These are phyloP conservation scores for Diutina pseudorugosa DNA, from an alignment of 1,139 yeast genomes.

Conservation along the genomic window DNA sequence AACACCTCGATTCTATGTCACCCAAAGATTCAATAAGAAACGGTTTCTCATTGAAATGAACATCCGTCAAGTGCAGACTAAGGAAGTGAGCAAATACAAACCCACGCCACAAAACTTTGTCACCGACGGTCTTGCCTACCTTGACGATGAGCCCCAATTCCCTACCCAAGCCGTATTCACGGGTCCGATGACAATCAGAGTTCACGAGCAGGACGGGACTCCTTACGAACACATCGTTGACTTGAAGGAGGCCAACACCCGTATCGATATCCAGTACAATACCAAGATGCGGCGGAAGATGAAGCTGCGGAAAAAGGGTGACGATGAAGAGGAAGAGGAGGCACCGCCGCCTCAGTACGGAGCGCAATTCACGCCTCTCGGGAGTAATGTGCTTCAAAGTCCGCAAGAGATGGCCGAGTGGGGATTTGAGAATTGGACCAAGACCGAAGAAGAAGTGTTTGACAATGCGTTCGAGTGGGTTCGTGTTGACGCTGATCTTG, in stretches of 20 bases:
- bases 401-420: constrained; percentile 50
- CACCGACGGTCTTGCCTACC: constrained; percentile 31
- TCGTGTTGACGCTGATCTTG: constrained; percentile 91
- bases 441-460: constrained; percentile 59
- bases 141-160: constrained; percentile 26
- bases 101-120: constrained; percentile 29
- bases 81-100: constrained; percentile 31
- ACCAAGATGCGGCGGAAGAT: constrained; percentile 62
- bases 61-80: constrained; percentile 76
- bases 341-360: constrained; percentile 4
- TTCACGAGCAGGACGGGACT: constrained; percentile 98
- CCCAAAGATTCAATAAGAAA: constrained; percentile 88
- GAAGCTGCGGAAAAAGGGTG: constrained; percentile 35
- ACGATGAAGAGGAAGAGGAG: constrained; percentile 14
- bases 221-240: constrained; percentile 97
- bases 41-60: constrained; percentile 92
- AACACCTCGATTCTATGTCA: constrained; percentile 75
- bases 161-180: constrained; percentile 45
- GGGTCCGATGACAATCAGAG: constrained; percentile 94
- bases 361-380: background rate
- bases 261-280: constrained; percentile 87
- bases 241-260: constrained; percentile 72
- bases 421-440: constrained; percentile 65
- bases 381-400: background rate
- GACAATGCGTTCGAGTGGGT: constrained; percentile 94